Conservation (phyloP, 2,329 filamentous ascomycete species). For the Leptographium radiaticola region DNA sequence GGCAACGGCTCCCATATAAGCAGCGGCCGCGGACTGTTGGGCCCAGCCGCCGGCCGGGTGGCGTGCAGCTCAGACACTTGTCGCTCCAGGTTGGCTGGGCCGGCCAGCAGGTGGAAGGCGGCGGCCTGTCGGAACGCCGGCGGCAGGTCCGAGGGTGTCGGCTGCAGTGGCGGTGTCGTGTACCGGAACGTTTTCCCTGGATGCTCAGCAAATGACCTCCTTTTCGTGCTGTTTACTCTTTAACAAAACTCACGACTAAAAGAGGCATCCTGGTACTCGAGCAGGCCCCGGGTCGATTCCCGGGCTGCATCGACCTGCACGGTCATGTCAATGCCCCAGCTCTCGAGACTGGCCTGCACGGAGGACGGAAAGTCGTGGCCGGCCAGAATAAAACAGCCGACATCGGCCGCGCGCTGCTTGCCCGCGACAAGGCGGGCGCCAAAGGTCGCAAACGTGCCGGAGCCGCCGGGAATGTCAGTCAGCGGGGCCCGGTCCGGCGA, state of each 20-base stretch:
- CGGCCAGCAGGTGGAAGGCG: conserved; percentile 2
- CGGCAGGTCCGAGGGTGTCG: conserved; percentile 1
- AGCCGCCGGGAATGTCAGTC: neutral
- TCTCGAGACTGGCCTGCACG: neutral
- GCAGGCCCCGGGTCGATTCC: conserved; percentile 1
- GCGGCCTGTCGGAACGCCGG: neutral
- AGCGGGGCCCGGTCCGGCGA: neutral
- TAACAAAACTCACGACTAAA: conserved; percentile 1
- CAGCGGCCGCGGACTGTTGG: neutral
- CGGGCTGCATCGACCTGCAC: neutral
- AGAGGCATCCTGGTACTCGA: neutral
- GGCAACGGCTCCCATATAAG: conserved; percentile 2
- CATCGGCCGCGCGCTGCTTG: neutral
- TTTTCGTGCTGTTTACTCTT: no score
- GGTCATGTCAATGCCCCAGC: neutral
- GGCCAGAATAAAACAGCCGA: conserved; percentile 4
- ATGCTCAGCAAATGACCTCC: neutral
- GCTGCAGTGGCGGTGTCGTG: conserved; percentile 2
- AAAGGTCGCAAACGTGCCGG: neutral
- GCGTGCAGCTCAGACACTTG: neutral
- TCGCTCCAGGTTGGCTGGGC: neutral
- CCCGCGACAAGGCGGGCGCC: conserved; percentile 1
- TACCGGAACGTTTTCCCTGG: conserved; percentile 2
- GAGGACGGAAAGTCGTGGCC: conserved; percentile 1
- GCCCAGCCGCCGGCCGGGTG: neutral